phyloP scores from a whole-genome alignment of 2,329 filamentous ascomycete genomes.

The Nemania abortiva region DNA sequence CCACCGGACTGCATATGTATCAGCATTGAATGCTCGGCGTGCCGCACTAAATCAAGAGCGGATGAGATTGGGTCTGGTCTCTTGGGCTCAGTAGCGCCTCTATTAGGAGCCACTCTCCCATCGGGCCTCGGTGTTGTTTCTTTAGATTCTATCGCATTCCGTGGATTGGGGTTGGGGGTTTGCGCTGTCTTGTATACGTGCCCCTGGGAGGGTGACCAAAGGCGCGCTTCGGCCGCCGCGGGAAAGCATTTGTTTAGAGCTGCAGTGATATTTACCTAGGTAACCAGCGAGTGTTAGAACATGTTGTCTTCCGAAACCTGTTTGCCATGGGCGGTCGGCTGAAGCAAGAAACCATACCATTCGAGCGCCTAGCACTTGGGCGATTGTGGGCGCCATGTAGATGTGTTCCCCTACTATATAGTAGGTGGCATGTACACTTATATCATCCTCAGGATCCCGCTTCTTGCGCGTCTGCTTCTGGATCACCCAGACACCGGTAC shows the following conservation, averaged over 20 bases:
- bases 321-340: constrained; percentile 3
- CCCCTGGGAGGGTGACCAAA: constrained; percentile 67
- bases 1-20: constrained; percentile 70
- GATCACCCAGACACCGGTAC: constrained; percentile 76
- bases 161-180: constrained; percentile 39
- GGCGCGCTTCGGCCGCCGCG: constrained; percentile 62
- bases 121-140: constrained; percentile 62
- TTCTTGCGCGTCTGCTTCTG: constrained; percentile 75
- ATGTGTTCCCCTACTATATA: constrained; percentile 75
- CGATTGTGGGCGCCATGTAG: constrained; percentile 73
- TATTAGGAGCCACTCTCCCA: constrained; percentile 37
- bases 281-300: constrained; percentile 20
- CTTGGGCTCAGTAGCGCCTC: constrained; percentile 47
- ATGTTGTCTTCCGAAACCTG: not conserved
- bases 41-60: constrained; percentile 56
- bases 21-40: constrained; percentile 69
- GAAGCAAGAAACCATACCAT: constrained; percentile 61
- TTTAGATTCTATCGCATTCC: constrained; percentile 56
- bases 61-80: constrained; percentile 53
- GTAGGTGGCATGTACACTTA: constrained; percentile 70
- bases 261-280: constrained; percentile 67
- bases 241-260: constrained; percentile 66
- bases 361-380: constrained; percentile 69
- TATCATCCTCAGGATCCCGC: constrained; percentile 67
- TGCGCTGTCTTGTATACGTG: constrained; percentile 63